Evolutionary conservation across 2,329 filamentous ascomycete species (phyloP), one percentile per base, ranked within the genome.

Genomic region (Sporothrix inflata): DNA sequence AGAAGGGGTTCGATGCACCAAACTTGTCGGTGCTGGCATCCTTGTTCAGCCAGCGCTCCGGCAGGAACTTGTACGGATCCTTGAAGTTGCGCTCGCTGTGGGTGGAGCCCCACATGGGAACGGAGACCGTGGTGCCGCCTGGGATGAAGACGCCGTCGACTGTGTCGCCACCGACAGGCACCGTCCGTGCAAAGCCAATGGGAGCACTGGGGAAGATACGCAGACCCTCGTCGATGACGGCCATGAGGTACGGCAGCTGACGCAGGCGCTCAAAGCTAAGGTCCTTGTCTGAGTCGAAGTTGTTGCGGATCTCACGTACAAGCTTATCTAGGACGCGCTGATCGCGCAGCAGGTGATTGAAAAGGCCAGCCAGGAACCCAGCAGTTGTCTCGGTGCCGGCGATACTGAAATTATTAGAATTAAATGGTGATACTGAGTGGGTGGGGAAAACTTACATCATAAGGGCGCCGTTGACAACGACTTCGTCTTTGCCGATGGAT

Each of bases 321-420:
- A 81, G 73, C 30, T 65, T 76, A 0, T 74, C 38, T 1, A 79
- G 74, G 0, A 74, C 74, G 3, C 68, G 45, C 3, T 77, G 78
- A 71, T 79, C 75, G 24, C 74, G 74, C 42, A 71, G 69, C 34
- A 80, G 75, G 34, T 79, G 77, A 72, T 76, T 80, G 60, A 79
- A 73, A 1, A 76, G 71, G 2, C 75, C 78, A 4, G 78, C 60
- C 21, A 78, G 3, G 80, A 83, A 81, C 4, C 82, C 85, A 6
- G 83, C 83, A 8, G 84, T 85, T 0, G 85, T 86, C 74, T 86
- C 85, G 51, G 82, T 84, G 19, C 84, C 84, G 3, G 82, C 84
- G 45, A 83, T 40, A 7, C 73, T 42, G 2, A 55, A 34, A 34
- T 34, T 6, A n/a, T 34, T 34, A 34, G 30, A 34, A 34, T 34